phyloP scores from a whole-genome alignment of 352 stramenopile species.

The Phytophthora pluvialis region DNA sequence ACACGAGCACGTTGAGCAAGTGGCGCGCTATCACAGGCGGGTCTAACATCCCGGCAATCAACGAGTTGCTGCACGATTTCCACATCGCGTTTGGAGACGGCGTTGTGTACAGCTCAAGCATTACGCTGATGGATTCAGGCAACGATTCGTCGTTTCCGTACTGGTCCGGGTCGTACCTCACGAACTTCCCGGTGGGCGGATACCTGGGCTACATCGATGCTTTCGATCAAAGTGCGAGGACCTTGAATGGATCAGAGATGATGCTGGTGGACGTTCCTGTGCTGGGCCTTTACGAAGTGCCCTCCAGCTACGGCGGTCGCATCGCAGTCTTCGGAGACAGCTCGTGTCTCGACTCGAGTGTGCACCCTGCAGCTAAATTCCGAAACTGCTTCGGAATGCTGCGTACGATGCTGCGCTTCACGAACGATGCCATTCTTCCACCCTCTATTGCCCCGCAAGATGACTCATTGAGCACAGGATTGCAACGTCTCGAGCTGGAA shows the following conservation, averaged over 20 bases:
- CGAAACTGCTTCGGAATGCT: slow-evolving; percentile 72
- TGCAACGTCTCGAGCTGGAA: slow-evolving; percentile 47
- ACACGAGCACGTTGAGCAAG: slow-evolving; percentile 84
- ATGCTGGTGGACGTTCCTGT: slow-evolving; percentile 50
- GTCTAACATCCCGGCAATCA: slow-evolving; percentile 79
- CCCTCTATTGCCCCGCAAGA: slow-evolving; percentile 9
- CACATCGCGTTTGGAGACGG: slow-evolving; percentile 70
- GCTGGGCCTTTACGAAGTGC: slow-evolving; percentile 72
- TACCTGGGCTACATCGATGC: slow-evolving; percentile 68
- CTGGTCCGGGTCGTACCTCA: slow-evolving; percentile 69
- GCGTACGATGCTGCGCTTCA: slow-evolving; percentile 60
- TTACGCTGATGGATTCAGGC: slow-evolving; percentile 49
- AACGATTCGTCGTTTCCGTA: slow-evolving; percentile 55
- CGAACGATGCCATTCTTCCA: slow-evolving; percentile 51
- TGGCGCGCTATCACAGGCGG: slow-evolving; percentile 82
- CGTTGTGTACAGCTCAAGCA: slow-evolving; percentile 54
- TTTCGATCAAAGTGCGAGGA: slow-evolving; percentile 56
- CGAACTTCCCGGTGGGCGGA: slow-evolving; percentile 68
- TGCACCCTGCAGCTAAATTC: slow-evolving; percentile 49
- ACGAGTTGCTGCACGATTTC: slow-evolving; percentile 67
- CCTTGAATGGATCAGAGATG: slow-evolving; percentile 56
- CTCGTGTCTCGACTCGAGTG: slow-evolving; percentile 73
- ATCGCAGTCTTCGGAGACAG: slow-evolving; percentile 82
- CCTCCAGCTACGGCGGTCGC: slow-evolving; percentile 60
- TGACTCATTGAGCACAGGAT: slow-evolving; percentile 15